phyloP scores from a whole-genome alignment of 2,329 filamentous ascomycete species.

The Balansia obtecta region DNA sequence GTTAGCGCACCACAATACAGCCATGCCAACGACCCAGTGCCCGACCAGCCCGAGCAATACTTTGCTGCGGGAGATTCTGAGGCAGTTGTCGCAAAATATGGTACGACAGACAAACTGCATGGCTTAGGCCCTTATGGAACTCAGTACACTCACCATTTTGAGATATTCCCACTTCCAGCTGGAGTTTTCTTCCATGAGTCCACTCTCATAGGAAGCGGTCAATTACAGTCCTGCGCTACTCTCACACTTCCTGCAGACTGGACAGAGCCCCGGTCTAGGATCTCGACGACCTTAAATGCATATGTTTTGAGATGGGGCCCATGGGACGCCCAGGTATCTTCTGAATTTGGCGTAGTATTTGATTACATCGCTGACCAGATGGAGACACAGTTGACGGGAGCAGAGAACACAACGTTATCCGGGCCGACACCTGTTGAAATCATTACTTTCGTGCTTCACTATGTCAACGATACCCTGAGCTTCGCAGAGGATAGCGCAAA shows the following conservation, averaged over 20 bases:
- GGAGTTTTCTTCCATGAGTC: conserved; percentile 47
- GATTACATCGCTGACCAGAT: conserved; percentile 43
- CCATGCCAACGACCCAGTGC: conserved; percentile 40
- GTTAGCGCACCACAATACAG: conserved; percentile 38
- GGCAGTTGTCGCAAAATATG: conserved; percentile 7
- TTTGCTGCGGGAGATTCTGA: background rate
- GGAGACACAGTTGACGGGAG: conserved; percentile 9
- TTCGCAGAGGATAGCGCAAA: conserved; percentile 22
- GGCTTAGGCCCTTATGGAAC: conserved; percentile 50
- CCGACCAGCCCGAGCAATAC: conserved; percentile 8
- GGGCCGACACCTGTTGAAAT: conserved; percentile 15
- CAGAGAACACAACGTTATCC: background rate
- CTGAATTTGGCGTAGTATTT: conserved; percentile 48
- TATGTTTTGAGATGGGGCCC: conserved; percentile 39
- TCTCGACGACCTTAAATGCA: conserved; percentile 34
- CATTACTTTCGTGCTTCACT: conserved; percentile 35
- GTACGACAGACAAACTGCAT: conserved; percentile 22
- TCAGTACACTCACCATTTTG: conserved; percentile 49
- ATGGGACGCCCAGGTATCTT: conserved; percentile 47
- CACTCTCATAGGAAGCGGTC: conserved; percentile 45
- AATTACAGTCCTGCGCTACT: conserved; percentile 19
- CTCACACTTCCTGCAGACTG: conserved; percentile 10
- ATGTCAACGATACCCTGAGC: conserved; percentile 30
- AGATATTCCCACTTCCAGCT: conserved; percentile 43
- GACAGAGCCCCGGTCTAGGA: conserved; percentile 18